phyloP scores from a whole-genome alignment of 1,139 yeast genomes.

The Saccharomycopsis phalli region DNA sequence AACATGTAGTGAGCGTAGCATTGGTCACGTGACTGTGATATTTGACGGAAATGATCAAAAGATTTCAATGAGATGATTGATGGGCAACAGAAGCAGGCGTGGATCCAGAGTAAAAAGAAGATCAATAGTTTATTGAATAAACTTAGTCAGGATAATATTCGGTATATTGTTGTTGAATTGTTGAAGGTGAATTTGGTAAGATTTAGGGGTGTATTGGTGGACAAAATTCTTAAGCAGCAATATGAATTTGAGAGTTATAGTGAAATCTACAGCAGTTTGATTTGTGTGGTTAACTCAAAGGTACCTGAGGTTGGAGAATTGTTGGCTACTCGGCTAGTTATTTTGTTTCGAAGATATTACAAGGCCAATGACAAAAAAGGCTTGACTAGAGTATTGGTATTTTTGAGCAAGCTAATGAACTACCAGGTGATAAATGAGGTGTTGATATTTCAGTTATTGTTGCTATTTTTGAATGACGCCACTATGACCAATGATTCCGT shows the following conservation, averaged over 20 bases:
- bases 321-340: conserved; percentile 43
- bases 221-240: conserved; percentile 51
- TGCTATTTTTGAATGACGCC: conserved; percentile 40
- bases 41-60: too few relatives aligned
- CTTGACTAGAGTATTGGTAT: conserved; percentile 37
- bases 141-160: conserved; percentile 40
- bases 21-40: too few relatives aligned
- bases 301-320: conserved; percentile 64
- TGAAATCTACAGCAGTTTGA: conserved; percentile 48
- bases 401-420: conserved; percentile 58
- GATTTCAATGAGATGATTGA: conserved; percentile 28
- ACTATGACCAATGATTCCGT: conserved; percentile 45
- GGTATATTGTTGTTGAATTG: conserved; percentile 38
- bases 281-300: conserved; percentile 55
- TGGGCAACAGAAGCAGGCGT: conserved; percentile 48
- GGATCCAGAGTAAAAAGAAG: conserved; percentile 34
- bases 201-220: conserved; percentile 52
- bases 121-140: conserved; percentile 43
- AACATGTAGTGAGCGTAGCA: too few relatives aligned
- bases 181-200: conserved; percentile 47
- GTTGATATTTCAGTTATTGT: conserved; percentile 53
- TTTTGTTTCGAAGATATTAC: conserved; percentile 52
- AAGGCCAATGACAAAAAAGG: conserved; percentile 37
- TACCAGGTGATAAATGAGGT: conserved; percentile 60
- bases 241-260: conserved; percentile 34